phyloP scores from a whole-genome alignment of 2,329 filamentous ascomycete genomes.

The Talaromyces pinophilus region DNA sequence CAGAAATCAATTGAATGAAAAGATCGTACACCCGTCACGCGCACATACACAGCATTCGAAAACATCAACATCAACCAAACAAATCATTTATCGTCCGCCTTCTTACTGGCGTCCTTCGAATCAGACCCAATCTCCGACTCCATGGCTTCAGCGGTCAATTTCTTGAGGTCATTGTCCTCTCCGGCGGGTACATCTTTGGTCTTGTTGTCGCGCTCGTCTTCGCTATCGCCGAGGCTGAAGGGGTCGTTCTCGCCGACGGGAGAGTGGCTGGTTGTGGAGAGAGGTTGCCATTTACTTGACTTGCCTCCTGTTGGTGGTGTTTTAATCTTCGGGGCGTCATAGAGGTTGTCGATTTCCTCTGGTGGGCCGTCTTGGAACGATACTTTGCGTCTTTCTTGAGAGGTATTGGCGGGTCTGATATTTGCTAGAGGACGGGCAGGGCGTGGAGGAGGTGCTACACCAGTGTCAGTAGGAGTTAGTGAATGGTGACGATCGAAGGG shows the following conservation, averaged over 20 bases:
- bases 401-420: conserved; percentile 76
- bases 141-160: conserved; percentile 58
- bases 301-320: conserved; percentile 57
- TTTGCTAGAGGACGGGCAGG: conserved; percentile 70
- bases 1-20: conserved; percentile 17
- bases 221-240: conserved; percentile 93
- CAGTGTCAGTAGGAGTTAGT: conserved; percentile 11
- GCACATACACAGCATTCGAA: not conserved
- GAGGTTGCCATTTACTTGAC: conserved; percentile 93
- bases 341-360: conserved; percentile 76
- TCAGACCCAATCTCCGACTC: conserved; percentile 41
- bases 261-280: conserved; percentile 73
- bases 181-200: conserved; percentile 58
- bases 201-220: conserved; percentile 82
- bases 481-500: not conserved
- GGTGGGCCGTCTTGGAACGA: conserved; percentile 64
- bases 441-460: conserved; percentile 54
- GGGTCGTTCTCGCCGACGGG: conserved; percentile 90
- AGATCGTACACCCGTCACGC: conserved; percentile 10
- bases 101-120: conserved; percentile 32
- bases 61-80: not conserved
- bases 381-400: conserved; percentile 54
- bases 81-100: conserved; percentile 32
- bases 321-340: conserved; percentile 63
- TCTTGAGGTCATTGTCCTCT: conserved; percentile 61